Base-by-base conservation (phyloP, 2,329 filamentous ascomycete species). In the Rutstroemia sp. region DNA sequence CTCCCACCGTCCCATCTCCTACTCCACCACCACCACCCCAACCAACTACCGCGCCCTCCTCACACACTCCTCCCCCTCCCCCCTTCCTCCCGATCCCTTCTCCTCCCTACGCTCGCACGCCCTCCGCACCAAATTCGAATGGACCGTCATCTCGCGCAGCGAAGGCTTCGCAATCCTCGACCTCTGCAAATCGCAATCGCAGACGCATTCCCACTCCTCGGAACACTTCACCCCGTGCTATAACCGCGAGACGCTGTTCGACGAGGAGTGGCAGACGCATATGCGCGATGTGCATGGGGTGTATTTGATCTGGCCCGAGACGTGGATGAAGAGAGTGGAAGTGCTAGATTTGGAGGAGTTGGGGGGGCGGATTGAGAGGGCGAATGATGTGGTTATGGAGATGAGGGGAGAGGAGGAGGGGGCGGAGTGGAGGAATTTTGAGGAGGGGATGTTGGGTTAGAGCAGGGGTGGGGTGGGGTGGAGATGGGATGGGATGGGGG, bases 221-320 rank as follows among this genome's bases (percentile, higher is more conserved):
- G 57, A 41, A 19, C 37, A 56, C 27, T 30, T 30, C 27, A 52
- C 58, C 0, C 66, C 66, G 12, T 68, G 66, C 34, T 68, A 68
- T 23, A 65, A 68, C 25, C 64, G 66, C 16, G 63, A 67, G 41
- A 68, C 63, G 9, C 56, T 68, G 1, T 68, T 65, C 30, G 66
- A 68, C 38, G 66, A 67, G 54, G 65, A 67, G 54, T 67, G 66
- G 65, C 64, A 67, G 55, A 58, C 59, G 38, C 66, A 68, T 53
- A 68, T 68, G 63, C 63, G 64, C 19, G 66, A 68, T 59, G 61
- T 68, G 16, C 65, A 68, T 59, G 66, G 66, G 1, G 62, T 68
- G 1, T 66, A 63, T 38, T 46, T 66, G 23, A 42, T 68, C 1
- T 68, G 66, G 66, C 66, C 66, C 2, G 63, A 68, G 39, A 68